Evolutionary conservation across 1,284 basidiomycete genomes (phyloP), one percentile per base, ranked within the genome.

Genomic region (Cutaneotrichosporon arboriforme): DNA sequence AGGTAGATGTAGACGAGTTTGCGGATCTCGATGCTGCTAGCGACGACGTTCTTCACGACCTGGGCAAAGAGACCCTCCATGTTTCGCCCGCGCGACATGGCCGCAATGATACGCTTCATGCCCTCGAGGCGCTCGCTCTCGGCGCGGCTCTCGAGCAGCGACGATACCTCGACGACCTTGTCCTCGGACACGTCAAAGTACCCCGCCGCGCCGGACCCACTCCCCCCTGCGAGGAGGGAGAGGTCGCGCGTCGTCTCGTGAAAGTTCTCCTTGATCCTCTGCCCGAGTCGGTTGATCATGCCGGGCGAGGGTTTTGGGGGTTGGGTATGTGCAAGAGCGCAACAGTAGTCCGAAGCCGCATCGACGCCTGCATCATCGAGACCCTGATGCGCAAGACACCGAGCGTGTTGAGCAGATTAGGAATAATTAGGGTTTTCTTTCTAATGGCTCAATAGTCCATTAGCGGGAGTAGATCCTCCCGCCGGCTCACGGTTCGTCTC

Each of bases 1-100:
- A 98, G 85, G 76, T 94, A 97, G 63, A 97, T 94, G 75, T 97
- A 98, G 41, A 97, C 93, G 52, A 98, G 84, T 76, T 97, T 97
- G 59, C 93, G 85, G 61, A 97, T 88, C 74, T 97, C 92, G 45
- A 97, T 84, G 70, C 89, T 90, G 43, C 83, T 83, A 3, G 88
- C 88, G 3, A 88, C 90, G 47, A 94, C 90, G 62, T 91, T 91
- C 78, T 93, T 93, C 66, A 93, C 90, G 36, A 96, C 92, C 69
- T 88, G 87, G 4, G 92, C 88, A 66, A 94, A 96, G 80, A 90
- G 93, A 56, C 85, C 83, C 35, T 91, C 87, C 60, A 93, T 90
- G 65, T 92, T 88, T 47, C 90, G 85, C 31, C 87, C 87, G 77
- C 94, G 94, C 36, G 89, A 92, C 60, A 96, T 92, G 73, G 93